phyloP scores from a whole-genome alignment of 2,329 filamentous ascomycete genomes.

The Uncinocarpus reesii region DNA sequence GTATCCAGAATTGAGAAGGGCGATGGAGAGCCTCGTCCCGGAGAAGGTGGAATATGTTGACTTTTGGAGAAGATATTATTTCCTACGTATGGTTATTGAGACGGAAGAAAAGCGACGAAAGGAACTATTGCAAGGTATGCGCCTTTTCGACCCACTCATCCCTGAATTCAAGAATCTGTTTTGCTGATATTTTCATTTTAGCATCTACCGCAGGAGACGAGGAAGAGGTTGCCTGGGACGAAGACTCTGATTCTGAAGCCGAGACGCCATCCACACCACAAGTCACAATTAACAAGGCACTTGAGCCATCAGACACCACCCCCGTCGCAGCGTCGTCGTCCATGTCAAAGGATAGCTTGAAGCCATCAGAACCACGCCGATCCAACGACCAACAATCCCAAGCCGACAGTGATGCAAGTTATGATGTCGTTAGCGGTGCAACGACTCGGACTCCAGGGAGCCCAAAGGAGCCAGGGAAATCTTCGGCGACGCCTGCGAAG shows the following conservation, averaged over 20 bases:
- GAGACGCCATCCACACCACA: slow-evolving; percentile 36
- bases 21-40: slow-evolving; percentile 95
- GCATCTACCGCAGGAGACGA: slow-evolving; percentile 46
- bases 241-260: slow-evolving; percentile 56
- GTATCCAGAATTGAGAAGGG: slow-evolving; percentile 71
- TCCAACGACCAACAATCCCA: slow-evolving; percentile 86
- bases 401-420: slow-evolving; percentile 87
- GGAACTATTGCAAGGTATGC: slow-evolving; percentile 79
- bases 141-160: too few relatives aligned
- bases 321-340: slow-evolving; percentile 24
- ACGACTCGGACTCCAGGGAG: slow-evolving; percentile 66
- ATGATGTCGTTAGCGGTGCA: slow-evolving; percentile 79
- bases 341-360: slow-evolving; percentile 40
- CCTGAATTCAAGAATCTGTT: not conserved
- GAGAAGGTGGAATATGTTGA: slow-evolving; percentile 76
- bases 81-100: slow-evolving; percentile 82
- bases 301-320: slow-evolving; percentile 21
- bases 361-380: slow-evolving; percentile 54
- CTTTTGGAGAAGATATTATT: slow-evolving; percentile 96
- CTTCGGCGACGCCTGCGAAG: slow-evolving; percentile 33
- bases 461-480: slow-evolving; percentile 45
- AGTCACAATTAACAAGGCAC: slow-evolving; percentile 29
- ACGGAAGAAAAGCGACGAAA: slow-evolving; percentile 79
- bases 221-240: slow-evolving; percentile 58
- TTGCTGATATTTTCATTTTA: not conserved